Evolutionary conservation across 2,329 filamentous ascomycete genomes (phyloP), one percentile per base, ranked within the genome.

Genomic region (Talaromyces sp.): DNA sequence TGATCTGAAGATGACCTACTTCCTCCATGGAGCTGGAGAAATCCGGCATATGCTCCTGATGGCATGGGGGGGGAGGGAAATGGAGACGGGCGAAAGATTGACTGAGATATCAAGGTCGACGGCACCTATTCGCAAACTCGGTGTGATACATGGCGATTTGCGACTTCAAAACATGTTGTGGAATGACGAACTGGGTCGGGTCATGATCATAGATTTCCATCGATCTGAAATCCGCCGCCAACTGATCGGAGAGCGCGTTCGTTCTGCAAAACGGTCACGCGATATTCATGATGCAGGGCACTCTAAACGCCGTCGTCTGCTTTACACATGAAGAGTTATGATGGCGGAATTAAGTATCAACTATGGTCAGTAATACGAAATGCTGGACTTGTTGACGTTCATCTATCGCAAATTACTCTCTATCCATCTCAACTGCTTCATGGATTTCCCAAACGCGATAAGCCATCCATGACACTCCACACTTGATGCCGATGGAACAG

Each of bases 31-130:
- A 1, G 70, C 69, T 59, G 69, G 71, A 33, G 49, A 69, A 37
- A 75, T 75, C 57, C 69, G 68, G 6, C 68, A 76, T 63, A 75
- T 75, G 70, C 69, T 76, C 2, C 65, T 76, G 0, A 75, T 76
- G 71, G 71, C 31, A 37, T 76, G 70, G 72, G 72, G 68, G 24
- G 47, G 47, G 4, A 50, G 10, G 6, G 14, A 50, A 31, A 50
- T 50, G 14, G 24, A 10, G 70, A 70, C 24, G 68, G 71, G 72
- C 65, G 24, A 70, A 70, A 33, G 49, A 33, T 33, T 49, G 58
- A n/a, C 4, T 33, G 35, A 62, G 50, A 63, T 66, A 14, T 60
- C 52, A 11, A 33, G 52, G 24, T 66, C 22, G 33, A 64, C 16
- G 47, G 57, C 24, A 43, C 56, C 63, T 35, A 66, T 72, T 33